Conservation (phyloP, 306 rosid species). For the Sicyos baderoa region DNA sequence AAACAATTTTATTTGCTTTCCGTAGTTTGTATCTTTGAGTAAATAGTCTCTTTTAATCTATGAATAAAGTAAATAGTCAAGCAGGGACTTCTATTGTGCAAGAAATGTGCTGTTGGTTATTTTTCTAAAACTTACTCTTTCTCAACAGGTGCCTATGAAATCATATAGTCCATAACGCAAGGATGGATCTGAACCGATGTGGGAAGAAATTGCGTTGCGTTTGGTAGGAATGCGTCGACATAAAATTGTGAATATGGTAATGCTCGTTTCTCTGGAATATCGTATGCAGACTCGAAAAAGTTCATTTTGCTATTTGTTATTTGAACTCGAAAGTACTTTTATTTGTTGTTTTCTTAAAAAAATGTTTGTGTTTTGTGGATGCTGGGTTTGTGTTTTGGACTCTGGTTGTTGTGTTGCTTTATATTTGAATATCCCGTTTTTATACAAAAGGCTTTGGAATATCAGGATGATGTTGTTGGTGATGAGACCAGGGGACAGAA, state of each 20-base stretch:
- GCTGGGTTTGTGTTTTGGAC: neutral
- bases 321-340: neutral
- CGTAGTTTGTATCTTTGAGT: too few relatives aligned
- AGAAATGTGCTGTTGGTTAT: neutral
- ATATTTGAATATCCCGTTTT: too few relatives aligned
- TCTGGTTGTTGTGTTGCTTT: neutral
- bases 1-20: too few relatives aligned
- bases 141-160: conserved; percentile 6
- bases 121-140: neutral
- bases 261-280: neutral
- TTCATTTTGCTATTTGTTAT: neutral
- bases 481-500: neutral
- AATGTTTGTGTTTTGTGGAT: neutral
- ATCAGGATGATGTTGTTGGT: neutral
- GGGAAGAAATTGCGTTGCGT: neutral
- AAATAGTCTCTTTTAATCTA: too few relatives aligned
- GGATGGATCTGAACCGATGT: neutral
- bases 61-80: neutral
- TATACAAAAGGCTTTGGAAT: neutral
- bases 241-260: conserved; percentile 16
- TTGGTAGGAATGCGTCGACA: conserved; percentile 16
- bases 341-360: neutral
- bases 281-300: neutral
- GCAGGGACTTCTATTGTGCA: neutral
- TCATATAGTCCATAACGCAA: neutral